Evolutionary conservation across 495 filamentous ascomycete species (phyloP), one percentile per base, ranked within the genome.

Genomic region (Thermochaetoides thermophila): DNA sequence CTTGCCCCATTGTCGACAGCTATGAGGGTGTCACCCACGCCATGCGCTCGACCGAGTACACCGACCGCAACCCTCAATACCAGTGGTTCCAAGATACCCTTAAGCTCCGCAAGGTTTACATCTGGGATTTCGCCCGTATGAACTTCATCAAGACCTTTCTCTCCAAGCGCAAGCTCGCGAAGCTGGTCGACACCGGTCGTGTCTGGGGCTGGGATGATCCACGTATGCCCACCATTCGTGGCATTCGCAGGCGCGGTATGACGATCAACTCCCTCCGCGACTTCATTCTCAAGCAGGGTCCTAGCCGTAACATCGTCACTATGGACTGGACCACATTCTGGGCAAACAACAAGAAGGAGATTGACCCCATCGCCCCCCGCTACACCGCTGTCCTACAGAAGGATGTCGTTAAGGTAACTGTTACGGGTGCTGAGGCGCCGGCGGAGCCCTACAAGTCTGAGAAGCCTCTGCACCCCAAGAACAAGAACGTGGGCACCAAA

Each of bases 61-160:
- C 85, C 24, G 91, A 97, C 58, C 82, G 89, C 32, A 95, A 97
- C 57, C 78, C 83, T 8, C 87, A 94, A 60, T 97, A 96, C 61
- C 74, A 89, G 51, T 97, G 89, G 89, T 85, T 97, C 66, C 52
- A 91, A 20, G 74, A 92, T 37, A 71, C 82, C 0, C 68, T 96
- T 29, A 74, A 81, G 42, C 72, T 97, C 14, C 83, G 89, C 31
- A 62, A 73, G 39, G 89, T 96, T 9, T 74, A 95, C 56, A 81
- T 96, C 59, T 96, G 89, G 89, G 86, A 95, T 56, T 97, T 96
- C 60, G 74, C 87, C 24, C 78, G 89, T 46, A 83, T 96, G 70
- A 95, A 93, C 68, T 95, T 96, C 49, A 73, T 94, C 50, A 71
- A 30, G 25, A 50, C 47, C 8, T 46, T 50, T 38, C 25, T 52